These are phyloP conservation scores for Zygotorulaspora chibaensis DNA, from an alignment of 805 yeast genomes.

Conservation along the genomic window DNA sequence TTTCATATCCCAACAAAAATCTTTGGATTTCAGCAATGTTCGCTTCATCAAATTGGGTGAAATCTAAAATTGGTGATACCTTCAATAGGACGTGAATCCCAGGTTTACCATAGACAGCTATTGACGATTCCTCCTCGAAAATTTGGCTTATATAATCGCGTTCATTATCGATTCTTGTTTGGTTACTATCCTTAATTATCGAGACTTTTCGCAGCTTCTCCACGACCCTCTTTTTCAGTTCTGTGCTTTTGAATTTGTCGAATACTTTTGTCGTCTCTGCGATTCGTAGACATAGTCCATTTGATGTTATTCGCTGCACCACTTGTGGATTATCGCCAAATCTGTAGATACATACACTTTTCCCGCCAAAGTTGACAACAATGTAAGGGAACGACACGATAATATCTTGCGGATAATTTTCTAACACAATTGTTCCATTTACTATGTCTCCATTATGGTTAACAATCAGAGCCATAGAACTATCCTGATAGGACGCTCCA, in stretches of 20 bases:
- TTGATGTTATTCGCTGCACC: constrained; percentile 14
- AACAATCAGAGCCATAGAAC: constrained; percentile 32
- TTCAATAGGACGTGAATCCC: constrained; percentile 19
- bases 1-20: constrained; percentile 9
- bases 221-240: constrained; percentile 11
- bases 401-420: constrained; percentile 25
- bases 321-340: constrained; percentile 18
- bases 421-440: constrained; percentile 29
- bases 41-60: constrained; percentile 20
- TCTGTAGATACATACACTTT: constrained; percentile 13
- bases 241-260: constrained; percentile 10
- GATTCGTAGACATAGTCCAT: constrained; percentile 6
- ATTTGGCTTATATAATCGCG: constrained; percentile 18
- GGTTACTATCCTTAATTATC: constrained; percentile 14
- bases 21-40: constrained; percentile 21
- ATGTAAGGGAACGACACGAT: constrained; percentile 26
- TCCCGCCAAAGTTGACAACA: constrained; percentile 17
- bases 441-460: constrained; percentile 32
- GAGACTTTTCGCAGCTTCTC: constrained; percentile 28
- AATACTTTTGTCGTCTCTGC: constrained; percentile 16
- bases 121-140: constrained; percentile 18
- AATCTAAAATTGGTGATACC: constrained; percentile 21
- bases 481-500: constrained; percentile 24
- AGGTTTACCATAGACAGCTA: constrained; percentile 17
- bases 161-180: constrained; percentile 27